phyloP scores from a whole-genome alignment of 163 green algal genomes.

The Prototheca wickerhamii region DNA sequence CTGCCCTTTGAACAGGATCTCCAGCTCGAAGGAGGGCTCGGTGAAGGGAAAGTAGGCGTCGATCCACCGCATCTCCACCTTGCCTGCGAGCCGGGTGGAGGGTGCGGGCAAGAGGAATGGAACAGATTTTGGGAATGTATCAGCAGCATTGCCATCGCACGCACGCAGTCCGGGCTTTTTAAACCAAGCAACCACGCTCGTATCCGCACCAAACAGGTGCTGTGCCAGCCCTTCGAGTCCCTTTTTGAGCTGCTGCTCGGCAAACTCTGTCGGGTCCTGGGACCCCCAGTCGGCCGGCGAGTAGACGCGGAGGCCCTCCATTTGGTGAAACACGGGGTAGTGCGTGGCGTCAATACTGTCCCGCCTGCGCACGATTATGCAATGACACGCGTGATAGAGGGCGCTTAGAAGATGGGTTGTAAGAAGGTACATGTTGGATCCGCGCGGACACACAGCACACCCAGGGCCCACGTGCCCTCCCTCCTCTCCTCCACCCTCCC shows the following conservation, averaged over 20 bases:
- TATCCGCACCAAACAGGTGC: conserved; percentile 76
- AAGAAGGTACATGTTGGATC: no score
- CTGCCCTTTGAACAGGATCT: conserved; percentile 98
- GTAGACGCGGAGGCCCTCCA: conserved; percentile 66
- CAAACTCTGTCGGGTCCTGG: conserved; percentile 41
- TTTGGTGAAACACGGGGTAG: conserved; percentile 99
- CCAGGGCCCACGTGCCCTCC: no score
- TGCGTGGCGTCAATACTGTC: conserved; percentile 97
- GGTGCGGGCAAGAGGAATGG: not conserved
- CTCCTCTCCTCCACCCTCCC: not conserved
- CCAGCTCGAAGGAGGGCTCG: conserved; percentile 85
- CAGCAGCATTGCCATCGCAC: not conserved
- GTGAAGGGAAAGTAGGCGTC: conserved; percentile 90
- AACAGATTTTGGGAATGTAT: no score
- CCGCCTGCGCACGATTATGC: conserved; percentile 31
- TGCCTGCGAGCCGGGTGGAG: conserved; percentile 20
- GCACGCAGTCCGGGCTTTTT: not conserved
- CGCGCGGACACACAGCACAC: no score
- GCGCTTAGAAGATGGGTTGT: no score
- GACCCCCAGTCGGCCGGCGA: conserved; percentile 48
- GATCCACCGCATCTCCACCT: conserved; percentile 75
- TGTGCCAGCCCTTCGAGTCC: conserved; percentile 82
- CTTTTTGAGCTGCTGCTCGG: conserved; percentile 77
- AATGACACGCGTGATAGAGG: no score
- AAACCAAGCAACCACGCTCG: not conserved